Conservation (phyloP, 202 grass and related monocot species). For the Schoenoplectus triqueter region DNA sequence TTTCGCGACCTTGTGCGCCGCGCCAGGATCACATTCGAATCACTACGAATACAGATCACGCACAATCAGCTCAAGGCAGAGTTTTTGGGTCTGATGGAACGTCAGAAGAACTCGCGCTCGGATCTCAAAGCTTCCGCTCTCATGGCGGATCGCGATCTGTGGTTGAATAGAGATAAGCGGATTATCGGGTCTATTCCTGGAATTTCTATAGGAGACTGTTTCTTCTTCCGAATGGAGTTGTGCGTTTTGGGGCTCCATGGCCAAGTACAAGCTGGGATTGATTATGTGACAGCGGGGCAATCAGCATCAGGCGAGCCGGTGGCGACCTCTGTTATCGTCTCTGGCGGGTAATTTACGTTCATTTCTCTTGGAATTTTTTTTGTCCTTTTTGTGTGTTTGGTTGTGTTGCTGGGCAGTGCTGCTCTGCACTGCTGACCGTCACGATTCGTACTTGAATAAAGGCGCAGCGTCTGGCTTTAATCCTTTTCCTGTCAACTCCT, state of each 20-base stretch:
- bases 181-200: conserved; percentile 88
- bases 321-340: conserved; percentile 92
- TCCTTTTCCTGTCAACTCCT: background rate
- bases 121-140: conserved; percentile 71
- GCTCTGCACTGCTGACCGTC: background rate
- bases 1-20: conserved; percentile 80
- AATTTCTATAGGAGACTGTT: conserved; percentile 78
- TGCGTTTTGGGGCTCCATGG: conserved; percentile 93
- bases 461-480: background rate
- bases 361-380: background rate
- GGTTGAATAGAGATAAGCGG: conserved; percentile 89
- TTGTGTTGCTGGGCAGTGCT: background rate
- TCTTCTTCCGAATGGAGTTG: conserved; percentile 95
- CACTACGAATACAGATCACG: conserved; percentile 58
- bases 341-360: conserved; percentile 54
- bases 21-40: conserved; percentile 93
- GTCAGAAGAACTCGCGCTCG: conserved; percentile 55
- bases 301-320: conserved; percentile 81
- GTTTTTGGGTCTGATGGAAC: conserved; percentile 48
- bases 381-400: background rate
- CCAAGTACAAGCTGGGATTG: conserved; percentile 91
- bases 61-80: conserved; percentile 78
- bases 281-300: conserved; percentile 57
- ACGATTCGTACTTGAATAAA: too few relatives aligned
- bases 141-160: conserved; percentile 82